Evolutionary conservation across 352 stramenopile genomes (phyloP).

Genomic region (Halophytophthora batemanensis): DNA sequence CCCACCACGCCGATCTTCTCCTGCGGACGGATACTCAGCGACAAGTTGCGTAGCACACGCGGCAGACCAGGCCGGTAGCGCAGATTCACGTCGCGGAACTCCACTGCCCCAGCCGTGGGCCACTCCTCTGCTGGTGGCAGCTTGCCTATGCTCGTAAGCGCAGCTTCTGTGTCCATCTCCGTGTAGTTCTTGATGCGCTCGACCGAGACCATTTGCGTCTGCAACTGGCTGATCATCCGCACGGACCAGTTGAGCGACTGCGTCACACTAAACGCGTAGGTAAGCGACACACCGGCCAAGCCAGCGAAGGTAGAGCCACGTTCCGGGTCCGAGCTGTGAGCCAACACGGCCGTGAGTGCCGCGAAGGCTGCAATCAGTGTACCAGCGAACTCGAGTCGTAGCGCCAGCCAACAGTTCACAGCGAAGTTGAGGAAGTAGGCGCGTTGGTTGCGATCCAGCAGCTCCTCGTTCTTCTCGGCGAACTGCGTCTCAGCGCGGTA

Average conservation of each 20-base stretch:
- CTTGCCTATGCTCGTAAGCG: slow-evolving; percentile 88
- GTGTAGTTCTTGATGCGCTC: slow-evolving; percentile 76
- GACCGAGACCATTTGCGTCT: slow-evolving; percentile 78
- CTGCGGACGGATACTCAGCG: slow-evolving; percentile 70
- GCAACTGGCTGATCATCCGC: slow-evolving; percentile 69
- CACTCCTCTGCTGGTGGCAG: slow-evolving; percentile 60
- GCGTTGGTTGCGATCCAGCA: slow-evolving; percentile 66
- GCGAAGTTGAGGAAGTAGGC: slow-evolving; percentile 75
- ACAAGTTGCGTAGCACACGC: slow-evolving; percentile 64
- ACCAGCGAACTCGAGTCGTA: slow-evolving; percentile 71
- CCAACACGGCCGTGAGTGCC: slow-evolving; percentile 48
- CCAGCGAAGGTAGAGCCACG: slow-evolving; percentile 48
- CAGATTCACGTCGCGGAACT: slow-evolving; percentile 86
- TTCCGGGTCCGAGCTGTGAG: slow-evolving; percentile 37
- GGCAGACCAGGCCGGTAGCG: slow-evolving; percentile 82
- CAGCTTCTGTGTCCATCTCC: slow-evolving; percentile 59
- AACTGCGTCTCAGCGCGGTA: slow-evolving; percentile 59
- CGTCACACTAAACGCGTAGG: slow-evolving; percentile 78
- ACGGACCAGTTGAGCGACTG: slow-evolving; percentile 79
- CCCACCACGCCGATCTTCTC: slow-evolving; percentile 88
- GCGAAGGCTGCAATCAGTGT: slow-evolving; percentile 60
- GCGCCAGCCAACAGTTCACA: slow-evolving; percentile 72
- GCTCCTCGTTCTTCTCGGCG: slow-evolving; percentile 41
- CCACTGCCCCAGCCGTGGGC: slow-evolving; percentile 77
- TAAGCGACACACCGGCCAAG: slow-evolving; percentile 65